These are phyloP conservation scores for Monilinia vaccinii-corymbosi DNA, from an alignment of 2,329 filamentous ascomycete species.

Conservation along the genomic window DNA sequence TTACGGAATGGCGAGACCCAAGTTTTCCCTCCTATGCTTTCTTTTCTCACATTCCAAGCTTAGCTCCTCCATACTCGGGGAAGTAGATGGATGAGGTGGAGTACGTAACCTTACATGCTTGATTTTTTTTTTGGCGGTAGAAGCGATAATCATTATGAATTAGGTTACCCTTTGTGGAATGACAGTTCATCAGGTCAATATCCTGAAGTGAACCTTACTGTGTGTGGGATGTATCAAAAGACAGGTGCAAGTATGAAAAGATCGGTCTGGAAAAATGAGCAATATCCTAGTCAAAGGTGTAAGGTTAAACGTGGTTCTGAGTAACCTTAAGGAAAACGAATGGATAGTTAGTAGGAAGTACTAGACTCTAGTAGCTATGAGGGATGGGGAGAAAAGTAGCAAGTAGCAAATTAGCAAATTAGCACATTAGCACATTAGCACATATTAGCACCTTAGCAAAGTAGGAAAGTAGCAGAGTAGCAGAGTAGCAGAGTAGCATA, in stretches of 20 bases:
- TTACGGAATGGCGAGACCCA: neutral
- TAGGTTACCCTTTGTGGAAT: neutral
- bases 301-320: neutral
- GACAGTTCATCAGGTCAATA: neutral
- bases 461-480: no score
- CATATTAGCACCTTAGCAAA: no score
- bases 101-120: neutral
- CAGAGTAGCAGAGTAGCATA: no score
- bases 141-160: conserved; percentile 2
- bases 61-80: neutral
- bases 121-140: neutral
- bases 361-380: no score
- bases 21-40: neutral
- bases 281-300: neutral
- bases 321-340: neutral
- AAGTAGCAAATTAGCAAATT: no score
- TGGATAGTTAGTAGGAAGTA: neutral
- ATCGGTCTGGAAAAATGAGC: neutral
- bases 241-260: neutral
- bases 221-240: neutral
- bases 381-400: no score
- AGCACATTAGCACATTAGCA: no score
- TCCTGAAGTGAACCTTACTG: no score
- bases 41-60: neutral
- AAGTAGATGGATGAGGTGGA: no score